Percentiles rank a stretch among this genome's conserved stretches.
phyloP scores from a whole-genome alignment of 2,329 filamentous ascomycete species.

The Fusarium austroafricanum region DNA sequence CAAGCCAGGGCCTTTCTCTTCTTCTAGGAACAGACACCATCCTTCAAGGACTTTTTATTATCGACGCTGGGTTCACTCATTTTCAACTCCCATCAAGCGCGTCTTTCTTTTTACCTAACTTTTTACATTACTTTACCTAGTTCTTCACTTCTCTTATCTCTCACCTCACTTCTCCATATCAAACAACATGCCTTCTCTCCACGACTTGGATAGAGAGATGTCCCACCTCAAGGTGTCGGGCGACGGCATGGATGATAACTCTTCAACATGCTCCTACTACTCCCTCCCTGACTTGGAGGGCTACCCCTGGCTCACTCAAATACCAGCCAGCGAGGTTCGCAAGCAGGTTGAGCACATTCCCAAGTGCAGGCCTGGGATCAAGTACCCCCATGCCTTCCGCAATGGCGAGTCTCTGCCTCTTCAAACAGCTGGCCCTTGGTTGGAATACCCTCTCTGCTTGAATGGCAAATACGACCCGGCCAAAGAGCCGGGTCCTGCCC shows the following conservation, averaged over 20 bases:
- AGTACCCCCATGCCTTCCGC: background rate
- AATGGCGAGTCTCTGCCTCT: slow-evolving; percentile 4
- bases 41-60: no score
- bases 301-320: background rate
- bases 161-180: background rate
- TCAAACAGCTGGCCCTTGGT: background rate
- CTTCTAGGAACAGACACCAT: no score
- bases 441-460: slow-evolving; percentile 2
- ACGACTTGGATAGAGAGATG: slow-evolving; percentile 1
- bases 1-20: no score
- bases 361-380: background rate
- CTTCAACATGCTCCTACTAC: slow-evolving; percentile 12
- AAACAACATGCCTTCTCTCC: background rate
- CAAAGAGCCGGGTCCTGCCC: background rate
- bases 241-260: slow-evolving; percentile 13
- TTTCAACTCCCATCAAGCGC: no score
- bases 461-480: background rate
- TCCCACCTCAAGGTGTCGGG: slow-evolving; percentile 1
- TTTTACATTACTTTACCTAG: no score
- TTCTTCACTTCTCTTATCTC: background rate
- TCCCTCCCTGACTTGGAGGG: background rate
- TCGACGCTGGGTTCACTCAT: no score
- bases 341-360: slow-evolving; percentile 2
- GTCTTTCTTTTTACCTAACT: no score
- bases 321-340: slow-evolving; percentile 3